phyloP scores from a whole-genome alignment of 371 early-diverging fungal genomes.

The Furculomyces boomerangus region DNA sequence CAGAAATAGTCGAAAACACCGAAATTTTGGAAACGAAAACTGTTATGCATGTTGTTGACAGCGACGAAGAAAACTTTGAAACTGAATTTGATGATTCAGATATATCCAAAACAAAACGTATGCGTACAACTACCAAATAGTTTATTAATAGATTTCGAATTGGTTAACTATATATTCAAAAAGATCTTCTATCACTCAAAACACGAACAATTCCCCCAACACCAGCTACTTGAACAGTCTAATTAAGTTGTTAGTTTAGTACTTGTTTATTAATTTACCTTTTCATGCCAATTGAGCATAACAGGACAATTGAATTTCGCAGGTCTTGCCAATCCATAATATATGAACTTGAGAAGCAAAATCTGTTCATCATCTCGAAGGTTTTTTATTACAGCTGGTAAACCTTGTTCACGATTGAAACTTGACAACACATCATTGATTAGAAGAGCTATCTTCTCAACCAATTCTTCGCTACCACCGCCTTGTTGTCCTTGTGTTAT shows the following conservation, averaged over 20 bases:
- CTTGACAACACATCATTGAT: conserved; percentile 63
- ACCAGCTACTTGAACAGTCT: conserved; percentile 2
- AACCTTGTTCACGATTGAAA: conserved; percentile 46
- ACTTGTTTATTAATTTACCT: neutral
- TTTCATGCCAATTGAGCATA: conserved; percentile 77
- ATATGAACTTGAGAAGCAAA: conserved; percentile 76
- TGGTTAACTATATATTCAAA: no score
- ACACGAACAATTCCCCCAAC: conserved; percentile 1
- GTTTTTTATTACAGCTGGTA: conserved; percentile 34
- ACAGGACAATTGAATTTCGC: conserved; percentile 64
- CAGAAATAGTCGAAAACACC: no score
- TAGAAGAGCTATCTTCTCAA: conserved; percentile 47
- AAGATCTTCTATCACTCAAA: neutral
- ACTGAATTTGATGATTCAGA: neutral
- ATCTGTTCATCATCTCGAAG: conserved; percentile 48
- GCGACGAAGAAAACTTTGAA: neutral
- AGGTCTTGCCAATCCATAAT: conserved; percentile 73
- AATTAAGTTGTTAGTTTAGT: neutral
- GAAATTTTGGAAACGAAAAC: no score
- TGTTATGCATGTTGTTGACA: neutral
- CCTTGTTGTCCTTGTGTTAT: no score
- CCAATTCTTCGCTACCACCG: no score
- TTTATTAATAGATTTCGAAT: no score
- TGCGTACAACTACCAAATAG: no score
- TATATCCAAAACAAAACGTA: neutral